Percentiles rank a stretch among this genome's conserved stretches.
These are phyloP conservation scores for Speleostelium caveatum DNA, from an alignment of 78 protist species.

Conservation along the genomic window DNA sequence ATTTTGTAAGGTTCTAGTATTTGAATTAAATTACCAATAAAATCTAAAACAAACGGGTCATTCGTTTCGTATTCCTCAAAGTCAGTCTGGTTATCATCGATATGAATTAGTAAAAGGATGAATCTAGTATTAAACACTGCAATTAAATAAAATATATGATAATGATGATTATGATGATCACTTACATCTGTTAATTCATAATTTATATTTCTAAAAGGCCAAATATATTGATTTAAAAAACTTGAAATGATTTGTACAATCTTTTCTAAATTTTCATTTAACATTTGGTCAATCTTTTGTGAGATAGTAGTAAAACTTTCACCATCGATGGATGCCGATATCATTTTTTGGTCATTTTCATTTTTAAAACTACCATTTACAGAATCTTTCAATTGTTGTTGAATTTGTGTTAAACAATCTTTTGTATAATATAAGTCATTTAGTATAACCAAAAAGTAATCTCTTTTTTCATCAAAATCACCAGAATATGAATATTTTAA, in stretches of 20 bases:
- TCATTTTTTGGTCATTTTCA: constrained; percentile 52
- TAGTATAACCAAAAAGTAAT: constrained; percentile 41
- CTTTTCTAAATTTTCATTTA: constrained; percentile 43
- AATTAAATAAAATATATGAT: background rate
- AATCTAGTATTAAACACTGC: background rate
- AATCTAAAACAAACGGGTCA: constrained; percentile 71
- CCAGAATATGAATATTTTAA: constrained; percentile 26
- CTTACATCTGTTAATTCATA: constrained; percentile 46
- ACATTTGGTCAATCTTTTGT: constrained; percentile 19
- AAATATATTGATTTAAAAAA: constrained; percentile 18
- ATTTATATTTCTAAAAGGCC: constrained; percentile 48
- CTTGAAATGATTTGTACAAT: constrained; percentile 14
- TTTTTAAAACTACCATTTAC: constrained; percentile 2
- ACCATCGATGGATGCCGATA: constrained; percentile 32
- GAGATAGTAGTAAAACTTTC: constrained; percentile 9
- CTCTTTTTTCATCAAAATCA: constrained; percentile 65
- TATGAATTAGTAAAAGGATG: background rate
- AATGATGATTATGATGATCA: background rate
- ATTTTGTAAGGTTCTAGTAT: constrained; percentile 36
- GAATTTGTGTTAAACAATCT: constrained; percentile 28
- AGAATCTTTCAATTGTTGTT: constrained; percentile 22
- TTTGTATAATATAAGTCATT: constrained; percentile 39
- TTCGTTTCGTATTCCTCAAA: constrained; percentile 61
- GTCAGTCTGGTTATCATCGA: background rate
- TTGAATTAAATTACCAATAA: background rate